Evolutionary conservation across 768 basidiomycete species (phyloP).

Genomic region (Mycena capillaripes): DNA sequence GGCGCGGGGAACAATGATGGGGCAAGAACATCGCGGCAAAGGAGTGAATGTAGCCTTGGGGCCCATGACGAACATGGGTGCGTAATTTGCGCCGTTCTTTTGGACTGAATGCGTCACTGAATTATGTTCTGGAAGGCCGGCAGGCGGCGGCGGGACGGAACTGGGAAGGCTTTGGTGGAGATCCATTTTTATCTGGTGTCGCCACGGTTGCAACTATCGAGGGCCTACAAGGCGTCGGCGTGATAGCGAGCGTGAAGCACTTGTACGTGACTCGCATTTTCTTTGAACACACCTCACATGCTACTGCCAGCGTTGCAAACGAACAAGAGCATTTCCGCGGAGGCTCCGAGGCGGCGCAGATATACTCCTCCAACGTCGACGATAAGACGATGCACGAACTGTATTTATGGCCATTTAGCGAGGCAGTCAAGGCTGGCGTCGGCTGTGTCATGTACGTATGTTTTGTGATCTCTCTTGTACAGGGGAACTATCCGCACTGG

Average conservation of each 20-base stretch:
- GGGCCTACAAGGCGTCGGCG: conserved; percentile 55
- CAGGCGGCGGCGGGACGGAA: conserved; percentile 51
- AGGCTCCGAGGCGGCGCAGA: conserved; percentile 15
- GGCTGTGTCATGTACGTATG: conserved; percentile 44
- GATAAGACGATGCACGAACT: conserved; percentile 55
- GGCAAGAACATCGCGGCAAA: conserved; percentile 71
- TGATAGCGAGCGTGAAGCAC: conserved; percentile 56
- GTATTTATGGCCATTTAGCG: conserved; percentile 43
- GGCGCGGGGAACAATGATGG: conserved; percentile 70
- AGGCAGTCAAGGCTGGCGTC: conserved; percentile 50
- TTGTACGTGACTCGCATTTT: conserved; percentile 23
- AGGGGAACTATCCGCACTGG: neutral
- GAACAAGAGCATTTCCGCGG: conserved; percentile 43
- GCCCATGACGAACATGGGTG: conserved; percentile 38
- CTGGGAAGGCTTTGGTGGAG: conserved; percentile 63
- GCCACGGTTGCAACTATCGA: conserved; percentile 54
- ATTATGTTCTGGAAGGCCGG: conserved; percentile 6
- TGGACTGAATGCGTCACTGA: neutral
- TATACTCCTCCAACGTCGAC: conserved; percentile 52
- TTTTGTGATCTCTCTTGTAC: neutral
- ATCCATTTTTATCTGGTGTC: conserved; percentile 58
- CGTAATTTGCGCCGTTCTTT: neutral
- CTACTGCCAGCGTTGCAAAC: conserved; percentile 34
- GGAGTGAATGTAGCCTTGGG: conserved; percentile 53
- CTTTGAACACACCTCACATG: neutral